Evolutionary conservation across 768 basidiomycete species (phyloP).

Genomic region (Leccinum longicurvipes): DNA sequence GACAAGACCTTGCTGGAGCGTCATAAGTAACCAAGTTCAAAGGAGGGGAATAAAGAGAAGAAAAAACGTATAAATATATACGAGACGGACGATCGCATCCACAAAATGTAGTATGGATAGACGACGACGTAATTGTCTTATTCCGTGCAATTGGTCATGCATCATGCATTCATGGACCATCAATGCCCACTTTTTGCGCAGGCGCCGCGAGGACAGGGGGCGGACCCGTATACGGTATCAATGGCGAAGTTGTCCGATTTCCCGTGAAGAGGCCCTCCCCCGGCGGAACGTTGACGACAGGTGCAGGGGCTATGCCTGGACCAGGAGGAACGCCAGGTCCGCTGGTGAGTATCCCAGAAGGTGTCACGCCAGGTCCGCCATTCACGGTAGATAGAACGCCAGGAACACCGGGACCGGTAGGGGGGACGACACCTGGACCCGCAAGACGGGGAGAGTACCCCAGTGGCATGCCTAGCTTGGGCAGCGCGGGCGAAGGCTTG

Average conservation of each 20-base stretch:
- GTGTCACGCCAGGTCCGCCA: background rate
- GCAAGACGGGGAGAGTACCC: conserved; percentile 29
- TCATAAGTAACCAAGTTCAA: background rate
- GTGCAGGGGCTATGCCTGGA: conserved; percentile 26
- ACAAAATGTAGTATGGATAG: background rate
- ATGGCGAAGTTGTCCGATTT: conserved; percentile 22
- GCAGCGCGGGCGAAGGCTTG: conserved; percentile 26
- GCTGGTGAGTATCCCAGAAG: conserved; percentile 27
- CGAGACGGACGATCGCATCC: background rate
- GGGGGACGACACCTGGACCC: conserved; percentile 16
- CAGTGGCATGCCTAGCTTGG: conserved; percentile 28
- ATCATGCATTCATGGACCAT: background rate
- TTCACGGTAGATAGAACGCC: background rate
- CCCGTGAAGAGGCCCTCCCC: conserved; percentile 17
- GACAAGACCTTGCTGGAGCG: background rate
- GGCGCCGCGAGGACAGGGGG: background rate
- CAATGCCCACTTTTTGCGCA: background rate
- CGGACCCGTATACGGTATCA: conserved; percentile 19
- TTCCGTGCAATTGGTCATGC: background rate
- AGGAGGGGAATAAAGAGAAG: background rate
- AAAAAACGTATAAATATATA: background rate
- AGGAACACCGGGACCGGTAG: background rate
- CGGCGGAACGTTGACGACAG: conserved; percentile 1
- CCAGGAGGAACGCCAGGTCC: conserved; percentile 29
- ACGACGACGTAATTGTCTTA: background rate